phyloP scores from a whole-genome alignment of 305 asterid species.

The Solanum aculeatissimum region DNA sequence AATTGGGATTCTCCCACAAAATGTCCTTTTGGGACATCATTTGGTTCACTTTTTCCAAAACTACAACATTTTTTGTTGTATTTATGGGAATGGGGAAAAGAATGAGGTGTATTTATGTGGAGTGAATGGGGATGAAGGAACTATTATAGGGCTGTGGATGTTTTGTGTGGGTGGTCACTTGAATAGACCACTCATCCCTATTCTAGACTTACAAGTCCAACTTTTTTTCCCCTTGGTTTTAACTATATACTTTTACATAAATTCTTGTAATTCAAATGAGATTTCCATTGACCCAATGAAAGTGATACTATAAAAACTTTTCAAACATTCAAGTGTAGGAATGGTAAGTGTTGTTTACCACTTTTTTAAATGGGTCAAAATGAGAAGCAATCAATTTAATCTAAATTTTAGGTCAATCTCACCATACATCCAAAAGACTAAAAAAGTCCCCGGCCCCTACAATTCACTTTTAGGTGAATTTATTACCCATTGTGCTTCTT shows the following conservation, averaged over 20 bases:
- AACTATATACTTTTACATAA: neutral
- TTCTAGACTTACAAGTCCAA: neutral
- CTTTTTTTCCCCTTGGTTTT: neutral
- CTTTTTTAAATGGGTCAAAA: neutral
- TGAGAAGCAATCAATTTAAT: neutral
- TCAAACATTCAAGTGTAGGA: neutral
- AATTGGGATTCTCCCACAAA: conserved; percentile 31
- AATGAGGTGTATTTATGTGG: neutral
- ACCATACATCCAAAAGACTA: neutral
- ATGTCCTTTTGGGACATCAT: conserved; percentile 41
- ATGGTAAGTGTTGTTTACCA: neutral
- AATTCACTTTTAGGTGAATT: neutral
- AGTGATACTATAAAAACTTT: neutral
- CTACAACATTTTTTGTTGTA: conserved; percentile 47
- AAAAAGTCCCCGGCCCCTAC: neutral
- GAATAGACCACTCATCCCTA: neutral
- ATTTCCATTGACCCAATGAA: neutral
- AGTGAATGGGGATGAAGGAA: neutral
- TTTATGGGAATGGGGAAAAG: too few relatives aligned
- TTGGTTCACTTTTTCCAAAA: conserved; percentile 28
- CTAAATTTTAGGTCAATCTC: neutral
- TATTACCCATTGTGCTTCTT: neutral
- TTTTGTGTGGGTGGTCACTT: neutral
- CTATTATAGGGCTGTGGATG: neutral
- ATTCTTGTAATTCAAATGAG: neutral